Conservation (phyloP, 169 alveolate genomes). For the Perkinsus marinus region DNA sequence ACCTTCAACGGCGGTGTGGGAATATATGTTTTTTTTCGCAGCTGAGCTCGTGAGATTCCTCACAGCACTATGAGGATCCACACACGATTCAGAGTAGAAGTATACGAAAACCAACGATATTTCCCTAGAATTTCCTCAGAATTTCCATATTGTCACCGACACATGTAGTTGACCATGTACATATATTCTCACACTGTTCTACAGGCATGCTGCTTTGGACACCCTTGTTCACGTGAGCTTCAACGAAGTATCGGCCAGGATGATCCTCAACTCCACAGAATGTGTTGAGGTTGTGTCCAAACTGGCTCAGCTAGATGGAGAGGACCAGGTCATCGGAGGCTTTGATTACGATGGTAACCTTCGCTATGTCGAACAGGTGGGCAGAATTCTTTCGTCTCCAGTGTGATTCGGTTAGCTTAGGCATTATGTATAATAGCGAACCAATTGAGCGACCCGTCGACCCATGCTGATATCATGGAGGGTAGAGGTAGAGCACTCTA, state of each 20-base stretch:
- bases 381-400: neutral
- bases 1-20: too few relatives aligned
- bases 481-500: neutral
- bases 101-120: too few relatives aligned
- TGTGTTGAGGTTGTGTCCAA: neutral
- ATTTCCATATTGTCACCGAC: too few relatives aligned
- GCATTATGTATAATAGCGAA: slow-evolving; percentile 16
- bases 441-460: neutral
- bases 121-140: too few relatives aligned
- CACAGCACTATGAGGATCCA: too few relatives aligned
- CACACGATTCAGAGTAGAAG: too few relatives aligned
- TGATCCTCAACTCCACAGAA: neutral
- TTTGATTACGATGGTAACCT: neutral
- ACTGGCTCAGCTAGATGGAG: neutral
- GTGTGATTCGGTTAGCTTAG: neutral
- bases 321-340: neutral
- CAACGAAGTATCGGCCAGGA: neutral
- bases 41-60: too few relatives aligned
- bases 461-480: neutral
- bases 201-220: neutral
- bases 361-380: neutral
- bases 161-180: too few relatives aligned
- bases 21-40: too few relatives aligned
- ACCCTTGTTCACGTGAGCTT: neutral
- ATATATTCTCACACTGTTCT: too few relatives aligned